Conservation (phyloP, 1,139 yeast species). For the Scheffersomyces illinoinensis region DNA sequence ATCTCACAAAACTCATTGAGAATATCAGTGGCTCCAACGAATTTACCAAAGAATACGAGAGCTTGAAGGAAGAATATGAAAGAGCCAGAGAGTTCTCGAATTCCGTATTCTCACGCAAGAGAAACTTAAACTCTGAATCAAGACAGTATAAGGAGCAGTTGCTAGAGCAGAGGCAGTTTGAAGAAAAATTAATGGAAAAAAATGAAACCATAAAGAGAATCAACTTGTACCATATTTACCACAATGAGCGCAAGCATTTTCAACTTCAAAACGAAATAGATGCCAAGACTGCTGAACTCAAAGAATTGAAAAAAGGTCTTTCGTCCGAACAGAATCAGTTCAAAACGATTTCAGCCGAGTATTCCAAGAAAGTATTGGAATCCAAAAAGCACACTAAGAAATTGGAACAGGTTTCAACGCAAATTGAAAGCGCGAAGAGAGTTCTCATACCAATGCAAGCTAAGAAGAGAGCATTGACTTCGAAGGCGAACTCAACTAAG, state of each 20-base stretch:
- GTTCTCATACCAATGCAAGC: constrained; percentile 59
- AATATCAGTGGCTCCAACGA: constrained; percentile 82
- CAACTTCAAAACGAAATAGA: constrained; percentile 24
- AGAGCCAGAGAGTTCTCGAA: constrained; percentile 66
- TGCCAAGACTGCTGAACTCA: constrained; percentile 29
- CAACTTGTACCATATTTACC: constrained; percentile 67
- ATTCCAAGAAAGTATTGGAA: constrained; percentile 48
- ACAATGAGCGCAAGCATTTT: constrained; percentile 54
- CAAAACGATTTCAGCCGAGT: constrained; percentile 38
- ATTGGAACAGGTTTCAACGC: constrained; percentile 37
- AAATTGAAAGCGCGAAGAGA: constrained; percentile 48
- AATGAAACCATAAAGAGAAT: constrained; percentile 47
- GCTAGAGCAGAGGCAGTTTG: constrained; percentile 70
- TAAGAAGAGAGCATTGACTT: constrained; percentile 47
- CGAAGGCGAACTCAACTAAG: constrained; percentile 50
- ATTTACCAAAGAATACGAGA: constrained; percentile 66
- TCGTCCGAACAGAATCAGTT: constrained; percentile 25
- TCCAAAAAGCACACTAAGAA: constrained; percentile 41
- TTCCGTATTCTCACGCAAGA: constrained; percentile 66
- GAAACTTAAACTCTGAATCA: constrained; percentile 74
- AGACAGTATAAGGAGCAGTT: constrained; percentile 80
- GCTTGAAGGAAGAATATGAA: constrained; percentile 63
- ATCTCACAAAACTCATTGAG: constrained; percentile 74
- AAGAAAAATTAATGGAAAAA: constrained; percentile 53
- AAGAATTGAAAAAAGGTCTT: constrained; percentile 25